A percentile compares a stretch with the other conserved stretches of the same genome.
Conservation (phyloP, 768 basidiomycete species). For the Boletellus ananiceps region DNA sequence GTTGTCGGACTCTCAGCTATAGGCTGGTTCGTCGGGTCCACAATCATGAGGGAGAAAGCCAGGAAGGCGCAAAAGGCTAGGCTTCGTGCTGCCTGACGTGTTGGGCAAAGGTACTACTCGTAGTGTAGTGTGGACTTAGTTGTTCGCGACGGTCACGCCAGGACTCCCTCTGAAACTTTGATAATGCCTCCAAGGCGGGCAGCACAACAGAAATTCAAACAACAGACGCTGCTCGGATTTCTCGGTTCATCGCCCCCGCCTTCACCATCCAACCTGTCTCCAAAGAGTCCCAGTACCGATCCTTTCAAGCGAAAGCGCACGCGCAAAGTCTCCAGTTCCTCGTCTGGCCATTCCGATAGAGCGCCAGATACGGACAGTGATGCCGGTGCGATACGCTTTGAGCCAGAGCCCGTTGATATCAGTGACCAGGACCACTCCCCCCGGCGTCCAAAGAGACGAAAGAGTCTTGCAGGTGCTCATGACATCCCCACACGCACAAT, state of each 20-base stretch:
- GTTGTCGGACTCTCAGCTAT: constrained; percentile 77
- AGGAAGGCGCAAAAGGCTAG: constrained; percentile 63
- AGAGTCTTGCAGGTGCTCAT: constrained; percentile 11
- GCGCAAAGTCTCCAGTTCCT: constrained; percentile 8
- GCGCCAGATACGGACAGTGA: constrained; percentile 37
- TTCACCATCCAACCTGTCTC: constrained; percentile 9
- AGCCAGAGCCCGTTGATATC: constrained; percentile 27
- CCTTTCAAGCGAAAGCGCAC: constrained; percentile 16
- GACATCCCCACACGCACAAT: constrained; percentile 5
- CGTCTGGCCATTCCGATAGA: constrained; percentile 15
- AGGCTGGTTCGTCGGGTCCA: constrained; percentile 73
- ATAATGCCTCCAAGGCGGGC: neutral
- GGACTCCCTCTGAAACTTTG: neutral
- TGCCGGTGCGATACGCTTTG: constrained; percentile 50
- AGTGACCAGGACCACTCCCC: constrained; percentile 26
- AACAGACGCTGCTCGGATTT: constrained; percentile 41
- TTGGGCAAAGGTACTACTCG: constrained; percentile 5
- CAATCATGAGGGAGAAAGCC: constrained; percentile 68
- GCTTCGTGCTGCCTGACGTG: constrained; percentile 51
- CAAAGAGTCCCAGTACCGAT: neutral
- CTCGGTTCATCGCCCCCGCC: constrained; percentile 28
- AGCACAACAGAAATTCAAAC: constrained; percentile 33
- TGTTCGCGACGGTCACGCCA: neutral
- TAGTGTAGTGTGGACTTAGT: neutral
- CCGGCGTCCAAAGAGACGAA: constrained; percentile 22